Evolutionary conservation across 495 filamentous ascomycete genomes (phyloP), one percentile per base, ranked within the genome.

Genomic region (Polyplosphaeria fusca): DNA sequence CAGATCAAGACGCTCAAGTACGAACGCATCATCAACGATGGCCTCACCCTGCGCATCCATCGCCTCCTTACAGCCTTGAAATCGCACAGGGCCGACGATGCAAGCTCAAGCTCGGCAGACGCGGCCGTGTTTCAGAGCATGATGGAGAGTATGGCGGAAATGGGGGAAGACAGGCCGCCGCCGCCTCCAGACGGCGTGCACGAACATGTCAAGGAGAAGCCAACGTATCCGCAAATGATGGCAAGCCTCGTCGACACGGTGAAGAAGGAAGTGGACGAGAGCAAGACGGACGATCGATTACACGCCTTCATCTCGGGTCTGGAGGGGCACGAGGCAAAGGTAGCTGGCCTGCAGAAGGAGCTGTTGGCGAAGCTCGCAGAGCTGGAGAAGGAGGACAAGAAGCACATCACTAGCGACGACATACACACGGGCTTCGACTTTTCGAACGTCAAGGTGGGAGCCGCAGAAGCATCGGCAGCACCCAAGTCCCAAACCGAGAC

Each of bases 181-280:
- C 64, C 75, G 20, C 86, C 89, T 22, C 84, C 90, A 20, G 85
- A 82, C 53, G 90, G 87, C 20, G 86, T 95, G 28, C 85, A 94
- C 67, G 79, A 82, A 30, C 74, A 88, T 55, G 82, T 85, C 61
- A 76, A 79, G 59, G 85, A 91, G 63, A 82, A 86, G 51, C 90
- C 89, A 0, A 87, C 85, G 4, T 98, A 95, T 67, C 91, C 89
- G 16, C 86, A 90, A 73, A 97, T 98, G 93, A 91, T 97, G 86
- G 86, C 88, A 25, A 80, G 84, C 4, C 63, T 98, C 59, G 80
- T 96, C 5, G 93, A 98, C 64, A 88, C 96, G 68, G 91, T 97
- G 24, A 97, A 96, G 76, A 87, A 87, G 70, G 84, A 89, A 38
- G 78, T 96, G 13, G 88, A 88, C 37, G 84, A 88, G 51, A 75